Percentiles rank a stretch among this genome's conserved stretches.
These are phyloP conservation scores for Mrakiaceae sp. DNA, from an alignment of 1,284 basidiomycete genomes.

Conservation along the genomic window DNA sequence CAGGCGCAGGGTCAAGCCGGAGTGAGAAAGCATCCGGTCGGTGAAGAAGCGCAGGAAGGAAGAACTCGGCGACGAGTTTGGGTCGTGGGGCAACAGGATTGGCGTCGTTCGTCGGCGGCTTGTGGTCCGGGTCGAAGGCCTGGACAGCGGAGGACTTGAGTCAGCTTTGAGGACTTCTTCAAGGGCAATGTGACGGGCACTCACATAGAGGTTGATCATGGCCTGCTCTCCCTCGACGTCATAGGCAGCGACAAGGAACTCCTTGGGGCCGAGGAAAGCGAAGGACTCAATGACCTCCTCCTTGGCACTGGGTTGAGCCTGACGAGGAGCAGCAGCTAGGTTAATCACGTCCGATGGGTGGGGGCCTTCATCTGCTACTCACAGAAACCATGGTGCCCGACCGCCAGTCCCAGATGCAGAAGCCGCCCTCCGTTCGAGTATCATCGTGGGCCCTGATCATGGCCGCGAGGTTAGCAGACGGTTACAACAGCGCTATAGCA, in stretches of 20 bases:
- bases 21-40: conserved; percentile 8
- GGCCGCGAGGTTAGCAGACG: too few species aligned
- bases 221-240: neutral
- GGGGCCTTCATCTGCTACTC: neutral
- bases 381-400: conserved; percentile 5
- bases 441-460: neutral
- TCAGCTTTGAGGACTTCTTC: neutral
- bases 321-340: neutral
- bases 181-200: neutral
- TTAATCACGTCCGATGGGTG: neutral
- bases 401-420: conserved; percentile 15
- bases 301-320: conserved; percentile 5
- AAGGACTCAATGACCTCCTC: conserved; percentile 13
- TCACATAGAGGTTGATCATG: conserved; percentile 6
- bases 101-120: neutral
- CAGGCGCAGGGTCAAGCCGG: conserved; percentile 16
- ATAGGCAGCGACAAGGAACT: conserved; percentile 9
- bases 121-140: conserved; percentile 9
- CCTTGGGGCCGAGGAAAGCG: conserved; percentile 8
- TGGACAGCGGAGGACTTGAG: neutral
- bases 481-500: too few species aligned
- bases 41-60: neutral
- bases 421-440: conserved; percentile 7
- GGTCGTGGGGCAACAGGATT: conserved; percentile 1
- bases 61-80: conserved; percentile 5